Conservation (phyloP, 257 asterid species). For the Asclepias syriaca region DNA sequence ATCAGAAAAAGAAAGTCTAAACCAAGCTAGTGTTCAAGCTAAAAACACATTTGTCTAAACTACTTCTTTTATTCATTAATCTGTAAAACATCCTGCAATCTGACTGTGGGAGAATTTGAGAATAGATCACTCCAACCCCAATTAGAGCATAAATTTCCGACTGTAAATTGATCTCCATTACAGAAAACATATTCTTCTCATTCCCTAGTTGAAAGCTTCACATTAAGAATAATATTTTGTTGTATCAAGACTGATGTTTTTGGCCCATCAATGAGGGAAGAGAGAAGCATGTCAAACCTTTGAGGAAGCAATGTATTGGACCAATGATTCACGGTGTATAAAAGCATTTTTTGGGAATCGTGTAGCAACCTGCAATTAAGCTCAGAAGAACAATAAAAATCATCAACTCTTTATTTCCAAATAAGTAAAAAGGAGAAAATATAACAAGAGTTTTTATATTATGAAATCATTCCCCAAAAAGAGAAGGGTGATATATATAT, state of each 20-base stretch:
- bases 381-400: background rate
- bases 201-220: background rate
- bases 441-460: background rate
- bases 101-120: background rate
- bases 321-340: conserved; percentile 60
- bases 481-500: background rate
- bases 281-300: conserved; percentile 44
- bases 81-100: background rate
- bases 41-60: background rate
- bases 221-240: background rate
- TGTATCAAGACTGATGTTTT: background rate
- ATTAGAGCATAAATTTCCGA: background rate
- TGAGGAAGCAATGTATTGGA: conserved; percentile 49
- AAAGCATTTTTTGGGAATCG: conserved; percentile 80
- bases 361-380: conserved; percentile 62
- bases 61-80: background rate
- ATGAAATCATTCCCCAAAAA: background rate
- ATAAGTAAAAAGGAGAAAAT: background rate
- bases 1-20: background rate
- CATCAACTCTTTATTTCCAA: background rate
- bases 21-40: background rate
- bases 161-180: background rate
- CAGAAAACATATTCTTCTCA: background rate
- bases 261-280: background rate
- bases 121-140: background rate